Evolutionary conservation across 179 eudicot species (phyloP), one percentile per base, ranked within the genome.

Genomic region (Dionaea muscipula): DNA sequence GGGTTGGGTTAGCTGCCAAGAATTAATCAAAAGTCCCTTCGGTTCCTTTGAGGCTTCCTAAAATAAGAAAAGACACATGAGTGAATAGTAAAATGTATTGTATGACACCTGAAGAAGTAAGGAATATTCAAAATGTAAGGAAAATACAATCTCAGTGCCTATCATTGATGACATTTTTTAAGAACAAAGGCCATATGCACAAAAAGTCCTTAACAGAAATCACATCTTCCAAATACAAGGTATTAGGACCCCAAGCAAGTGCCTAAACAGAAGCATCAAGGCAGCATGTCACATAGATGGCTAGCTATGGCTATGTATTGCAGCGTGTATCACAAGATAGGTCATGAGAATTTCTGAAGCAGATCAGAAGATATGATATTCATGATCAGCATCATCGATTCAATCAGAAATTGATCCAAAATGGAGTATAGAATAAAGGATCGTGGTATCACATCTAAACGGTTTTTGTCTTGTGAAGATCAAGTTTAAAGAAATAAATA

Each of bases 21-120:
- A 93, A 93, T 33, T n/a, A n/a, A n/a, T n/a, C 96, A 94, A 57
- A 75, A 82, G 60, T 93, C 99, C 63, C 84, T 87, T 56, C 74
- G 79, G 62, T 68, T 68, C 77, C 96, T 84, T 59, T 61, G 76
- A 61, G 73, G 56, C 72, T 81, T 93, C 51, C 52, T 60, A 54
- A 93, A 68, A 72, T 88, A 78, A 62, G 84, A 76, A 66, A 78
- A 68, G 59, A 65, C 68, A 60, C 68, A 93, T 28, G 96, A 75
- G 71, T 93, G 94, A 41, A 93, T 73, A 31, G 93, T 93, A 64
- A 93, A 88, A 70, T 79, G 86, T 71, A 66, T 65, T 88, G 64
- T 73, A 85, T 6, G 99, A 84, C 56, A 93, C 76, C 99, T 93
- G 83, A 71, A 68, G 52, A 63, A 58, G 59, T 16, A 64, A 48